A percentile compares a stretch with the other conserved stretches of the same genome.
phyloP scores from a whole-genome alignment of 164 flowering plant species.

The Magnolia sinica region DNA sequence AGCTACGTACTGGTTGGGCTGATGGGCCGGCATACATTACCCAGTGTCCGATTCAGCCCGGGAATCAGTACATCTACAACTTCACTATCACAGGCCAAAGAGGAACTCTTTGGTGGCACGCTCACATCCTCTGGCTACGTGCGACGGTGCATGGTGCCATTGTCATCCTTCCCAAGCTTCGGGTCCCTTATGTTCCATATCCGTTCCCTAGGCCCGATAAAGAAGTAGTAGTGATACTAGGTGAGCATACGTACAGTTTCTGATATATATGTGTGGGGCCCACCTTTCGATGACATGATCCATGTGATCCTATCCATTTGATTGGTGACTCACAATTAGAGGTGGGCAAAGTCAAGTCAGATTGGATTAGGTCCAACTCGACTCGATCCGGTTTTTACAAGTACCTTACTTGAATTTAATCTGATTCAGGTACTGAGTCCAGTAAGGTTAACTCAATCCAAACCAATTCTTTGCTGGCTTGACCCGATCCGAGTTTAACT shows the following conservation, averaged over 20 bases:
- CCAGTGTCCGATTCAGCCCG: conserved; percentile 74
- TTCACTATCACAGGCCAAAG: conserved; percentile 77
- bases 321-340: background rate
- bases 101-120: conserved; percentile 78
- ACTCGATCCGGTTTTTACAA: too few relatives aligned
- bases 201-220: conserved; percentile 70
- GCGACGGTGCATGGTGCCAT: conserved; percentile 68
- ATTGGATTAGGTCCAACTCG: too few relatives aligned
- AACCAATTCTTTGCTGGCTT: too few relatives aligned
- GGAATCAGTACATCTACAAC: conserved; percentile 57
- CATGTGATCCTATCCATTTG: too few relatives aligned
- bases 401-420: too few relatives aligned
- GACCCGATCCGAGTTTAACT: too few relatives aligned
- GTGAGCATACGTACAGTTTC: conserved; percentile 17
- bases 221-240: conserved; percentile 54
- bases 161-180: conserved; percentile 66
- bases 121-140: conserved; percentile 72
- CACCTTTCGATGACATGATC: too few relatives aligned
- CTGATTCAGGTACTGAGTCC: too few relatives aligned
- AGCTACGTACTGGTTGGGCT: conserved; percentile 74
- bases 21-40: conserved; percentile 86
- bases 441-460: too few relatives aligned
- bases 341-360: background rate
- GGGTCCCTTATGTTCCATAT: conserved; percentile 53
- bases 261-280: too few relatives aligned